phyloP scores from a whole-genome alignment of 2,329 filamentous ascomycete species.

The Boeremia lycopersici region DNA sequence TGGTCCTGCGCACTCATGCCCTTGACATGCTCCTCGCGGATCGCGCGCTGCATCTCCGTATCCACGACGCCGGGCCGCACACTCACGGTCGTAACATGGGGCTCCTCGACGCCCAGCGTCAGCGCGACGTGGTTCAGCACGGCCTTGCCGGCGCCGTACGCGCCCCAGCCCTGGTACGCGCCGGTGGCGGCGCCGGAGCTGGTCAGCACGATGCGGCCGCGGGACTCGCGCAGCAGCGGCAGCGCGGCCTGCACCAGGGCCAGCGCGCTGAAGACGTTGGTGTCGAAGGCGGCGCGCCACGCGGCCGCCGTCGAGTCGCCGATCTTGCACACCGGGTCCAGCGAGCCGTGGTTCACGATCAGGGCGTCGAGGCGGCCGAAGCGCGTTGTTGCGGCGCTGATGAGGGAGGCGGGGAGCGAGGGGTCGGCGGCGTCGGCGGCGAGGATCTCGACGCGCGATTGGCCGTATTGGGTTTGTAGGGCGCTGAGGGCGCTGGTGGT shows the following conservation, averaged over 20 bases:
- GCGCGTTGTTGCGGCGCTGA: slow-evolving; percentile 66
- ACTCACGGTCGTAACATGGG: slow-evolving; percentile 72
- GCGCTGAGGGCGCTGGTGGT: slow-evolving; percentile 60
- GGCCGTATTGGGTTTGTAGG: slow-evolving; percentile 53
- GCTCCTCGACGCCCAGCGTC: slow-evolving; percentile 78
- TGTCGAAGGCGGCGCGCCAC: slow-evolving; percentile 77
- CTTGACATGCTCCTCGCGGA: slow-evolving; percentile 73
- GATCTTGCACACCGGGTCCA: slow-evolving; percentile 77
- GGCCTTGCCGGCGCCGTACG: slow-evolving; percentile 83
- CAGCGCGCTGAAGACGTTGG: slow-evolving; percentile 86
- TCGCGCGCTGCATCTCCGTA: slow-evolving; percentile 86
- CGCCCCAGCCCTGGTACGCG: slow-evolving; percentile 74
- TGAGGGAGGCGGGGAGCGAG: slow-evolving; percentile 63
- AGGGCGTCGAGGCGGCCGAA: slow-evolving; percentile 81
- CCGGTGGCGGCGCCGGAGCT: slow-evolving; percentile 77
- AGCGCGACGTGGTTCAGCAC: slow-evolving; percentile 78
- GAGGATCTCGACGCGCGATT: slow-evolving; percentile 60
- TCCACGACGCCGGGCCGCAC: slow-evolving; percentile 82
- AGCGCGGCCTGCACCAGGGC: slow-evolving; percentile 78
- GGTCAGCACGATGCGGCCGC: slow-evolving; percentile 76
- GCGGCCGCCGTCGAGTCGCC: slow-evolving; percentile 70
- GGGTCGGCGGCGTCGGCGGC: slow-evolving; percentile 64
- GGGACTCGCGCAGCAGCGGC: slow-evolving; percentile 68
- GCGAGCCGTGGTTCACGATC: slow-evolving; percentile 84
- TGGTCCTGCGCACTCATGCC: slow-evolving; percentile 64